These are phyloP conservation scores for Phytophthora crassamura DNA, from an alignment of 352 stramenopile species.

Conservation along the genomic window DNA sequence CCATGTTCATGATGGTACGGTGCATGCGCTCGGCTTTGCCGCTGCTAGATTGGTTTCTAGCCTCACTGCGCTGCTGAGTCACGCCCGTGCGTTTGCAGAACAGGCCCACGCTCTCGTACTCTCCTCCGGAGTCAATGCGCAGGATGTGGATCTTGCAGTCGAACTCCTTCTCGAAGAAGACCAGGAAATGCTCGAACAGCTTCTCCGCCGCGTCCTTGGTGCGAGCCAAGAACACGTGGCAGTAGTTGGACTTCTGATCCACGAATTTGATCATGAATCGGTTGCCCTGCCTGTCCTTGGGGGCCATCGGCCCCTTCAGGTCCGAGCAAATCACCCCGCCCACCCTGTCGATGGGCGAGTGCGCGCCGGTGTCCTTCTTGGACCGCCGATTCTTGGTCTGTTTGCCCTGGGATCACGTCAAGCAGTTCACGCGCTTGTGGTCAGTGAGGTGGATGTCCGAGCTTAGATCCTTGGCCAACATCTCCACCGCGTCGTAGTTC, in stretches of 20 bases:
- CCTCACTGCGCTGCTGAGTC: slow-evolving; percentile 25
- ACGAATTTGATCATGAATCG: slow-evolving; percentile 27
- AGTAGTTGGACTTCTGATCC: slow-evolving; percentile 22
- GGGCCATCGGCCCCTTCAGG: slow-evolving; percentile 10
- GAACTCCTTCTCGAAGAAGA: slow-evolving; percentile 9
- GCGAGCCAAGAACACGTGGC: slow-evolving; percentile 12
- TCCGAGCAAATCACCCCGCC: slow-evolving; percentile 18
- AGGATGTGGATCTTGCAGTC: slow-evolving; percentile 12
- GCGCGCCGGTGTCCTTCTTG: slow-evolving; percentile 4
- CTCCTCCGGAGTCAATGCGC: slow-evolving; percentile 15
- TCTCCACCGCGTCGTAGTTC: slow-evolving; percentile 7
- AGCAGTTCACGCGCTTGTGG: slow-evolving; percentile 2
- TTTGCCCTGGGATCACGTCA: slow-evolving; percentile 25
- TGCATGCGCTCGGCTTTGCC: slow-evolving; percentile 32
- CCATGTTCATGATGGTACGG: slow-evolving; percentile 30
- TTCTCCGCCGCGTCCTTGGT: slow-evolving; percentile 18
- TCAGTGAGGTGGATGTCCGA: slow-evolving; percentile 11
- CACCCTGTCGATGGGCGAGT: slow-evolving; percentile 26
- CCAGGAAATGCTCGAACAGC: slow-evolving; percentile 16
- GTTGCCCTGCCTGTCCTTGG: slow-evolving; percentile 2
- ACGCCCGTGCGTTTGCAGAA: slow-evolving; percentile 35
- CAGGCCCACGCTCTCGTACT: slow-evolving; percentile 37
- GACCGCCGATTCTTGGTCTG: slow-evolving; percentile 12
- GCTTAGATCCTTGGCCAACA: not conserved
- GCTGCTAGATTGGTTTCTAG: slow-evolving; percentile 30